These are phyloP conservation scores for Pseudogymnoascus sp. DNA, from an alignment of 2,329 filamentous ascomycete genomes.

Conservation along the genomic window DNA sequence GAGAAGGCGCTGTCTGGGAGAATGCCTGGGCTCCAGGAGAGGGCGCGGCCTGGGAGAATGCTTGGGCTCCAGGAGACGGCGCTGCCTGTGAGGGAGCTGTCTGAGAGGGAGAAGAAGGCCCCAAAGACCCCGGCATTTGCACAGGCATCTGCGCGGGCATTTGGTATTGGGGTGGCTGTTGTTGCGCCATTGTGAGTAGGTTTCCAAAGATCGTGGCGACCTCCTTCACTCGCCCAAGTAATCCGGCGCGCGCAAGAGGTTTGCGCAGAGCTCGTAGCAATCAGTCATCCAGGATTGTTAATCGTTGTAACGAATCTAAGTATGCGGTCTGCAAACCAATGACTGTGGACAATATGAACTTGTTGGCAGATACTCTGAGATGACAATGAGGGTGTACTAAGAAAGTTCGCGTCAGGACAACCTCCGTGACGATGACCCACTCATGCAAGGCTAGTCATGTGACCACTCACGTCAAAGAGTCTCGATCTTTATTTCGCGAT, in stretches of 20 bases:
- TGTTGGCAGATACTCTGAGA: background rate
- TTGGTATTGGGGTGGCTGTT: constrained; percentile 24
- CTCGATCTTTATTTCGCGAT: constrained; percentile 6
- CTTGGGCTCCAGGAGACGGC: constrained; percentile 51
- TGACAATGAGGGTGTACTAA: background rate
- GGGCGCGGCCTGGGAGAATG: constrained; percentile 41
- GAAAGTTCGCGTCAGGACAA: background rate
- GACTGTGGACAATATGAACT: background rate
- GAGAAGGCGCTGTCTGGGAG: constrained; percentile 50
- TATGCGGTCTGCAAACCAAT: background rate
- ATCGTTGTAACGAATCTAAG: background rate
- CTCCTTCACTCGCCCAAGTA: background rate
- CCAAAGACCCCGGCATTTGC: constrained; percentile 36
- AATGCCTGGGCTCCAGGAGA: constrained; percentile 52
- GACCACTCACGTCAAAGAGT: background rate
- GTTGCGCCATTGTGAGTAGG: constrained; percentile 27
- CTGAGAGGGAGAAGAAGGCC: constrained; percentile 54
- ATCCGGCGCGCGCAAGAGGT: background rate
- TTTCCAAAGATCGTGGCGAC: constrained; percentile 7
- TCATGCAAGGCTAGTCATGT: constrained; percentile 1
- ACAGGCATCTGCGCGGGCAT: constrained; percentile 7
- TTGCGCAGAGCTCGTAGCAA: background rate
- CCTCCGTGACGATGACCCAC: background rate
- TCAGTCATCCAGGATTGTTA: background rate
- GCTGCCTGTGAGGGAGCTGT: constrained; percentile 29